A percentile compares a stretch with the other conserved stretches of the same genome.
These are phyloP conservation scores for Plasmopara viticola DNA, from an alignment of 352 stramenopile genomes.

Conservation along the genomic window DNA sequence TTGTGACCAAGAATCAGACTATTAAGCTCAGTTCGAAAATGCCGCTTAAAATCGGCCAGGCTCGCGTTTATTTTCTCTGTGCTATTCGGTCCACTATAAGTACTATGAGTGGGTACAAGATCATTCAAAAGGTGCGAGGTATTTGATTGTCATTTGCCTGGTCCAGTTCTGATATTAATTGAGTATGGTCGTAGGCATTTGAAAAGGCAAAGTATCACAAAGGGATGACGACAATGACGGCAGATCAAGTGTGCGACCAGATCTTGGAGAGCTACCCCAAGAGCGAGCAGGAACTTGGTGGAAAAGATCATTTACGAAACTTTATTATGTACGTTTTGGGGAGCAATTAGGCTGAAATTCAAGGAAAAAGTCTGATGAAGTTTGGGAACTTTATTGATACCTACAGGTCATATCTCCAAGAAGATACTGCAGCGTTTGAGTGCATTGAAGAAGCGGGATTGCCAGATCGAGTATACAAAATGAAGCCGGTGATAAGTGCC, in stretches of 20 bases:
- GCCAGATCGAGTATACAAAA: conserved; percentile 26
- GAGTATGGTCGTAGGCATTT: conserved; percentile 39
- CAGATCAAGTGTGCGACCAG: conserved; percentile 60
- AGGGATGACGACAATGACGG: conserved; percentile 36
- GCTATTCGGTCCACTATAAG: conserved; percentile 67
- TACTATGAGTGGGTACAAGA: conserved; percentile 78
- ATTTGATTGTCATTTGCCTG: conserved; percentile 2
- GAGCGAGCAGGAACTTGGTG: conserved; percentile 70
- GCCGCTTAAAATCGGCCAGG: conserved; percentile 73
- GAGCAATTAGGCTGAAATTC: neutral
- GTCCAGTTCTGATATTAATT: conserved; percentile 1
- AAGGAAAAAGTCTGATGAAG: neutral
- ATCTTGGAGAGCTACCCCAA: conserved; percentile 70
- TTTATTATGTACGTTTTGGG: conserved; percentile 57
- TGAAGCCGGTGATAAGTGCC: conserved; percentile 17
- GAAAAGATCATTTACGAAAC: conserved; percentile 49
- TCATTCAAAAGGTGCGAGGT: conserved; percentile 57
- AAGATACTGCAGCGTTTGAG: conserved; percentile 33
- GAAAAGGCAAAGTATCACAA: conserved; percentile 75
- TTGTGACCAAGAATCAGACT: conserved; percentile 64
- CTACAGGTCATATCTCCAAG: conserved; percentile 31
- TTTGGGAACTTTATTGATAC: conserved; percentile 2
- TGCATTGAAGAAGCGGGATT: conserved; percentile 11
- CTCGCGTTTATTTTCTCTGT: conserved; percentile 69
- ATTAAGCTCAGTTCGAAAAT: conserved; percentile 62